A percentile compares a stretch with the other conserved stretches of the same genome.
phyloP scores from a whole-genome alignment of 164 flowering plant genomes.

The Aristolochia fimbriata region DNA sequence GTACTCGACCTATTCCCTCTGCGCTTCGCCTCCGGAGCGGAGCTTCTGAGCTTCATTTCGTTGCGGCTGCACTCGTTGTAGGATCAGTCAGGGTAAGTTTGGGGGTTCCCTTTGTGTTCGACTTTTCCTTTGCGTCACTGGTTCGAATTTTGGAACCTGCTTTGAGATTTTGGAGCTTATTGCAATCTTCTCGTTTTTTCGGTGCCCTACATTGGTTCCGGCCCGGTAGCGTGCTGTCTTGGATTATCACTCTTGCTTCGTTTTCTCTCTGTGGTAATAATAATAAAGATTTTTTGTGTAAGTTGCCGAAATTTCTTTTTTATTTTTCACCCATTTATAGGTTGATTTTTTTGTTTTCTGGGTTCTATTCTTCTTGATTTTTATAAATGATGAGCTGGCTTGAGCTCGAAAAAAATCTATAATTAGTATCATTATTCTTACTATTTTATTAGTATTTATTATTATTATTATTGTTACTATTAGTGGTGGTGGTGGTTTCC shows the following conservation, averaged over 20 bases:
- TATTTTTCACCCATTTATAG: too few species aligned
- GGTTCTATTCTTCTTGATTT: too few species aligned
- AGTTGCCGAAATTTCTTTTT: too few species aligned
- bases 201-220: constrained; percentile 32
- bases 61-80: constrained; percentile 8
- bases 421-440: too few species aligned
- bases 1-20: neutral
- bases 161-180: constrained; percentile 10
- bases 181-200: neutral
- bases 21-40: neutral
- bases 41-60: constrained; percentile 3
- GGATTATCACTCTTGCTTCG: constrained; percentile 4
- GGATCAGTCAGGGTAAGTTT: constrained; percentile 6
- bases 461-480: too few species aligned
- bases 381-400: too few species aligned
- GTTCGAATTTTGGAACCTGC: constrained; percentile 9
- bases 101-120: neutral
- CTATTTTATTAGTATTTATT: too few species aligned
- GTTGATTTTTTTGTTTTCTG: too few species aligned
- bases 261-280: constrained; percentile 10
- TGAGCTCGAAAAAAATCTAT: too few species aligned
- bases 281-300: too few species aligned
- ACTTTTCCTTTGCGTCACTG: neutral
- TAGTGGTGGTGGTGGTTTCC: too few species aligned
- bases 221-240: constrained; percentile 6